These are phyloP conservation scores for Nitzschia sp. DNA, from an alignment of 108 stramenopile species.

Conservation along the genomic window DNA sequence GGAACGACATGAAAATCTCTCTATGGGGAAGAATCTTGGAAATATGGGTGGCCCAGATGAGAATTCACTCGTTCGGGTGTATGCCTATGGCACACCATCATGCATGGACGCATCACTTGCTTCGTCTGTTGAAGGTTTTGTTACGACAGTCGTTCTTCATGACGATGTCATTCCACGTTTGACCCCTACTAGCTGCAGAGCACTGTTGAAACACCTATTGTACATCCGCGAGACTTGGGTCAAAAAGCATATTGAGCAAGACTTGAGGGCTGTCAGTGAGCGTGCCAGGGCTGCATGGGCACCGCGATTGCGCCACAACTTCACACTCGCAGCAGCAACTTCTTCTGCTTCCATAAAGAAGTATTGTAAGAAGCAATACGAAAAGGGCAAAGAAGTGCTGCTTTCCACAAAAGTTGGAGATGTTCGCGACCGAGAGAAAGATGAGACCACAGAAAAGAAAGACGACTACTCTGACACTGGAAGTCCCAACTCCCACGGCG, in stretches of 20 bases:
- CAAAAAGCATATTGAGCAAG: constrained; percentile 71
- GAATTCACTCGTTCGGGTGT: constrained; percentile 57
- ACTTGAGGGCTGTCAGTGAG: constrained; percentile 68
- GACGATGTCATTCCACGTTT: constrained; percentile 94
- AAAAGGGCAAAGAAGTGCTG: constrained; percentile 29
- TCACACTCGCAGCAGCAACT: constrained; percentile 43
- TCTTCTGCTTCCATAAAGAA: constrained; percentile 52
- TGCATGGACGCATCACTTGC: constrained; percentile 86
- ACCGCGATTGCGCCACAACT: constrained; percentile 62
- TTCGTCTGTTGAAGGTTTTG: constrained; percentile 61
- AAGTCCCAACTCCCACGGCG: constrained; percentile 8
- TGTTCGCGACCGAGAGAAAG: not conserved
- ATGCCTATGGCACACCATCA: constrained; percentile 89
- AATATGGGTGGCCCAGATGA: constrained; percentile 27
- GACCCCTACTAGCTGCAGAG: constrained; percentile 86
- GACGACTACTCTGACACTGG: constrained; percentile 11
- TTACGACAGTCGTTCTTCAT: constrained; percentile 85
- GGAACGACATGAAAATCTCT: constrained; percentile 21
- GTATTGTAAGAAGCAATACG: constrained; percentile 60
- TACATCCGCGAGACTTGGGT: constrained; percentile 87
- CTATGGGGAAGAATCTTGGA: not conserved
- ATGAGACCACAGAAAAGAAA: constrained; percentile 2
- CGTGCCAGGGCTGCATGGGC: constrained; percentile 80
- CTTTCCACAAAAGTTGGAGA: not conserved
- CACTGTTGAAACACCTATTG: constrained; percentile 81